A percentile compares a stretch with the other conserved stretches of the same genome.
Conservation (phyloP, 768 basidiomycete species). For the Xerocomellus dryophilus region DNA sequence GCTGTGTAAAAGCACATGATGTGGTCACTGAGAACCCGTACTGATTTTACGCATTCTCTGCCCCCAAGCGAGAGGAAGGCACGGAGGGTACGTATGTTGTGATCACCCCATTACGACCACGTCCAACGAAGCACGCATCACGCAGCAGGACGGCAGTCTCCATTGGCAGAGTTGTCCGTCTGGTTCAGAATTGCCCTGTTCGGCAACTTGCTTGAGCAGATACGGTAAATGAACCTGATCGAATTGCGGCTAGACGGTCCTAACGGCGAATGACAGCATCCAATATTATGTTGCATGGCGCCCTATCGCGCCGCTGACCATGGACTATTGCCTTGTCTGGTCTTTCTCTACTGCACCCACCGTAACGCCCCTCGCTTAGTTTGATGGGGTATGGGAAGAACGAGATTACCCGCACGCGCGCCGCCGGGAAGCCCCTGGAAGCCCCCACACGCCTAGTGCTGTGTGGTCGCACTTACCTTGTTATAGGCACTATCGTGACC, state of each 20-base stretch:
- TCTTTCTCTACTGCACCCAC: background rate
- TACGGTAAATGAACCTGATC: constrained; percentile 10
- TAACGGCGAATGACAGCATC: constrained; percentile 3
- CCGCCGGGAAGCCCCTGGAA: background rate
- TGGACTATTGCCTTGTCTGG: background rate
- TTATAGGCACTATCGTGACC: background rate
- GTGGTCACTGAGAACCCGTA: background rate
- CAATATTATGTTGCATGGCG: background rate
- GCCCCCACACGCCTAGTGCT: background rate
- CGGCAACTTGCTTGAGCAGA: background rate
- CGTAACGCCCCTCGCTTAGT: constrained; percentile 5
- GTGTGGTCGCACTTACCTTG: background rate
- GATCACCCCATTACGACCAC: background rate
- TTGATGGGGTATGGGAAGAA: background rate
- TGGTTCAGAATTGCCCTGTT: constrained; percentile 10
- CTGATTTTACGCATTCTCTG: background rate
- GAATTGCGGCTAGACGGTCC: background rate
- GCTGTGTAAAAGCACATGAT: constrained; percentile 1
- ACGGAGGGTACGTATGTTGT: background rate
- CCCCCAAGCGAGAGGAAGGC: background rate
- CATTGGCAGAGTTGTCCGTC: background rate
- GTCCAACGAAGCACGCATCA: background rate
- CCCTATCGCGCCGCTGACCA: background rate
- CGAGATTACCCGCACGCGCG: background rate
- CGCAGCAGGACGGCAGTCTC: background rate